Percentiles rank a stretch among this genome's conserved stretches.
Conservation (phyloP, 176 grass and related monocot species). For the maize (Zea mays) region DNA sequence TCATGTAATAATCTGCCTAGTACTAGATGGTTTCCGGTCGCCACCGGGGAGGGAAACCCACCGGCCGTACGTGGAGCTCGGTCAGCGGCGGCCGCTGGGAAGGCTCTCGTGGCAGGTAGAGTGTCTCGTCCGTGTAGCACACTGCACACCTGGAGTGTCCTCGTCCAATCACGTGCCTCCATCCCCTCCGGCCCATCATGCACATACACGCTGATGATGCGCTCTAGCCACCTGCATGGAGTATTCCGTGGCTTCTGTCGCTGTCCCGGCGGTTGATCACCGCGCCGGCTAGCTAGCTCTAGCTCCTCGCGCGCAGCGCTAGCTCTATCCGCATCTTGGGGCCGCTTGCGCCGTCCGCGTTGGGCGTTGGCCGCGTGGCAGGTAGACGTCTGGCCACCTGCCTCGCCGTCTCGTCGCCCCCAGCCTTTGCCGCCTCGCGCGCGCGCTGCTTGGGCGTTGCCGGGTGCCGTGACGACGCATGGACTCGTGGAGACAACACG, state of each 20-base stretch:
- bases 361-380: slow-evolving; percentile 13
- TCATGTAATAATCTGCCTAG: too few relatives aligned
- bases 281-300: not conserved
- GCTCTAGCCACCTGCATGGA: not conserved
- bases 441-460: not conserved
- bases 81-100: slow-evolving; percentile 10
- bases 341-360: not conserved
- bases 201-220: not conserved
- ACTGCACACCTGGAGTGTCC: slow-evolving; percentile 37
- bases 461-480: not conserved
- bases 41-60: not conserved
- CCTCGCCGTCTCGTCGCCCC: not conserved
- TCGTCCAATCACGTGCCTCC: slow-evolving; percentile 42
- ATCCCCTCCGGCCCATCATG: not conserved
- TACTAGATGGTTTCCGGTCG: too few relatives aligned
- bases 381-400: not conserved
- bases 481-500: not conserved
- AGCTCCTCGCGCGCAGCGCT: not conserved
- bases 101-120: slow-evolving; percentile 52
- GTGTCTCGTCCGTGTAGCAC: slow-evolving; percentile 19
- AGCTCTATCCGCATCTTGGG: not conserved
- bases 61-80: slow-evolving; percentile 20
- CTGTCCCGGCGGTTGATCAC: slow-evolving; percentile 34
- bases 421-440: not conserved
- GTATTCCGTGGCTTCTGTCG: not conserved